phyloP scores from a whole-genome alignment of 306 rosid species.

The Ormosia emarginata region DNA sequence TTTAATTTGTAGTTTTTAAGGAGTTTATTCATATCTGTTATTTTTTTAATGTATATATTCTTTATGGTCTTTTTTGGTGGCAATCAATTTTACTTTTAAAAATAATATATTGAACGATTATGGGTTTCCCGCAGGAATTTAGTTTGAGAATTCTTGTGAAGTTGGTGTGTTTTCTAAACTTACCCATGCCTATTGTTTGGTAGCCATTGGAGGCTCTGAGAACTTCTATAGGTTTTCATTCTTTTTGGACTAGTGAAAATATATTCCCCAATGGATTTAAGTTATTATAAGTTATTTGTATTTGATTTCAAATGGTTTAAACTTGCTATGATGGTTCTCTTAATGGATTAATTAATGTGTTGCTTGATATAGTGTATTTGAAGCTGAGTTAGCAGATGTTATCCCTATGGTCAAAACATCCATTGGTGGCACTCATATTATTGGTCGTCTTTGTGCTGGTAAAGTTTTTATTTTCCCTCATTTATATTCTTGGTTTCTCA shows the following conservation, averaged over 20 bases:
- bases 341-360: neutral
- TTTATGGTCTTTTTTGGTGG: neutral
- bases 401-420: conserved; percentile 92
- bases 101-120: neutral
- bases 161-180: conserved; percentile 96
- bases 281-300: too few species aligned
- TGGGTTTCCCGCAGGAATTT: conserved; percentile 54
- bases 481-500: neutral
- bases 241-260: too few species aligned
- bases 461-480: neutral
- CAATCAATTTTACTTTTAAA: neutral
- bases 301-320: conserved; percentile 5
- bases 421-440: conserved; percentile 76
- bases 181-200: conserved; percentile 91
- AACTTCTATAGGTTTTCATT: conserved; percentile 84
- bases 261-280: too few species aligned
- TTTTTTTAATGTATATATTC: neutral
- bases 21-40: neutral
- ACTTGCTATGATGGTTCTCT: neutral
- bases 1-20: neutral
- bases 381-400: conserved; percentile 69
- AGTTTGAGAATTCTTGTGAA: conserved; percentile 90
- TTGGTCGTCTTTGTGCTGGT: conserved; percentile 98
- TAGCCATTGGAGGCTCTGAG: conserved; percentile 96
- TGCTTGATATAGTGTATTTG: conserved; percentile 53